Evolutionary conservation across 2,329 filamentous ascomycete genomes (phyloP), one percentile per base, ranked within the genome.

Genomic region (Stagonosporopsis cucurbitacearum): DNA sequence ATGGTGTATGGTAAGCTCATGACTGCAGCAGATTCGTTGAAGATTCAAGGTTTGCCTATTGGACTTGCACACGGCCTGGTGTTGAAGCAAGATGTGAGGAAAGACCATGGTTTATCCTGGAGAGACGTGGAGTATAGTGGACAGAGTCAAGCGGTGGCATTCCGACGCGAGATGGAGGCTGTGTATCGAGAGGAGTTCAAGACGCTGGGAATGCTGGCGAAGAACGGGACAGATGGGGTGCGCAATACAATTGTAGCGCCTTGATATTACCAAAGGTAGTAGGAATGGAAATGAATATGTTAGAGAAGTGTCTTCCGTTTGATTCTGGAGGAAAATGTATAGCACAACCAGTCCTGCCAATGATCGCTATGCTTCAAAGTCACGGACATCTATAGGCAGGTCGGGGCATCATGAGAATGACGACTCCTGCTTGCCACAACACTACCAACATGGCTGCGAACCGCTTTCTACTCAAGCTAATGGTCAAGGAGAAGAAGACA

Each of bases 391-490:
- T n/a, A n/a, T n/a, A 2, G 12, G 13, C 32, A 71, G 69, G 64
- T 19, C 78, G 76, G 76, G 76, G 77, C 7, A 62, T 78, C 17
- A 75, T 78, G 39, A 66, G 77, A 6, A 75, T 78, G 51, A 76
- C 75, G 2, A 78, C 75, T 17, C 75, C 77, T 6, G 76, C 75
- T 35, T 78, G 76, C 52, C 57, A 66, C 20, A 76, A 68, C 57
- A 78, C 78, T 46, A 74, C 71, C 6, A 75, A 74, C 6, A 75
- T 78, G 20, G 74, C 72, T 2, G 37, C 67, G 59, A 41, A 66
- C 54, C 77, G 83, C n/a, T 78, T 83, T 13, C 66, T 86, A 1
- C 74, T 85, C 1, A 83, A 83, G 6, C 77, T 79, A n/a, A n/a
- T n/a, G n/a, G n/a, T n/a, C n/a, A n/a, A 26, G 15, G 46, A 42